Conservation (phyloP, 2,329 filamentous ascomycete genomes). For the Colletotrichum sp. region DNA sequence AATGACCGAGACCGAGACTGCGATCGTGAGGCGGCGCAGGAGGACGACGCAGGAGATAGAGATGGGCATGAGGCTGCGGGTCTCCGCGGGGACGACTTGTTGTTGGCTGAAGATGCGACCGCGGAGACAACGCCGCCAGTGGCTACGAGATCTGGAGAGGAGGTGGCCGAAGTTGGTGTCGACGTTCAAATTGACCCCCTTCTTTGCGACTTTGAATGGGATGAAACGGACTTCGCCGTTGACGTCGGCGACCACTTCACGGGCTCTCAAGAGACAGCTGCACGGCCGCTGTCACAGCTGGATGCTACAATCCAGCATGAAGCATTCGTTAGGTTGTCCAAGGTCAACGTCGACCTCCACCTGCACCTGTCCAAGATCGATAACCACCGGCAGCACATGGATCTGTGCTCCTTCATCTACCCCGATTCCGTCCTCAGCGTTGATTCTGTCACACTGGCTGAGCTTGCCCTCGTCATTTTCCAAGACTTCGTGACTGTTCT, state of each 20-base stretch:
- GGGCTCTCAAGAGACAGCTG: neutral
- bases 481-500: neutral
- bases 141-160: neutral
- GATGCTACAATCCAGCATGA: neutral
- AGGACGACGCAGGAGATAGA: neutral
- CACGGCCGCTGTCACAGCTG: neutral
- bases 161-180: neutral
- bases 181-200: neutral
- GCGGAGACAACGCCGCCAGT: neutral
- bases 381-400: neutral
- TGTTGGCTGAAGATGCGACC: neutral
- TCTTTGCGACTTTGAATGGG: neutral
- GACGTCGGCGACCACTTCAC: neutral
- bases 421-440: neutral
- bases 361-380: neutral
- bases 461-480: neutral
- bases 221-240: neutral
- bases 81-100: neutral
- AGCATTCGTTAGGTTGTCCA: constrained; percentile 19
- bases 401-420: neutral
- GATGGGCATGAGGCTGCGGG: neutral
- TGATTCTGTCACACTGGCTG: neutral
- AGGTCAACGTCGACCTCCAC: constrained; percentile 26
- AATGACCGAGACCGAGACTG: neutral
- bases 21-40: neutral